Base-by-base conservation (phyloP, 2,329 filamentous ascomycete genomes). In the Dryadomyces sulphureus region DNA sequence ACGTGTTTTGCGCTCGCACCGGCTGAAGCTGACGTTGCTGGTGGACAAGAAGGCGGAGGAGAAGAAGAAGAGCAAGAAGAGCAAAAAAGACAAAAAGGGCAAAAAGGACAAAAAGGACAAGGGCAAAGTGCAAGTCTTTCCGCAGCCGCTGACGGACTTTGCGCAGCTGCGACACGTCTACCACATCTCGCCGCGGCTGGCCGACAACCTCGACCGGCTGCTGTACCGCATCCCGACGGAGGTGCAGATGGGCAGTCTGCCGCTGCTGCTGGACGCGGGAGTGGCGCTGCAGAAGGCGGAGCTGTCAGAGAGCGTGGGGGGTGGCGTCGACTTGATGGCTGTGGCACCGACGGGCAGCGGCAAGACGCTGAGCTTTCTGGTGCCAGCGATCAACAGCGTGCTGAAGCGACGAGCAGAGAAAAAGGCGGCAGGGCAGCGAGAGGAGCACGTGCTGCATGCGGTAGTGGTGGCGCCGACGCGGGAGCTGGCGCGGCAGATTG, bases 261-360 rank as follows among this genome's bases (percentile, higher is more conserved):
- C 92, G 24, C 63, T 96, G 40, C 66, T 96, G 32, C 65, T 96
- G 25, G 63, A 70, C 16, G 69, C 75, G 0, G 65, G 69, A 50
- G 65, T 61, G 47, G 73, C 73, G 1, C 62, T 78, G 25, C 49
- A 57, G n/a, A 56, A 60, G 38, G 54, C 60, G 60, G 44, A 35
- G n/a, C 22, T 9, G 25, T 59, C 4, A 62, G 59, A 3, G 24
- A 32, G 25, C 62, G n/a, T n/a, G n/a, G 19, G 48, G 67, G 19
- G 54, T 56, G 62, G 61, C 12, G 67, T 90, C 5, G 81, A 98
- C 65, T 77, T 98, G 35, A 63, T 98, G 51, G 85, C 86, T 0
- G 79, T 96, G 38, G 92, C 92, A 3, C 92, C 92, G 1, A 98
- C 92, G 0, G 92, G 92, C 21, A 96, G 90, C 60, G 92, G 92